Percentiles rank a stretch among this genome's conserved stretches.
Evolutionary conservation across 2,329 filamentous ascomycete genomes (phyloP).

Genomic region (Cadophora gregata): DNA sequence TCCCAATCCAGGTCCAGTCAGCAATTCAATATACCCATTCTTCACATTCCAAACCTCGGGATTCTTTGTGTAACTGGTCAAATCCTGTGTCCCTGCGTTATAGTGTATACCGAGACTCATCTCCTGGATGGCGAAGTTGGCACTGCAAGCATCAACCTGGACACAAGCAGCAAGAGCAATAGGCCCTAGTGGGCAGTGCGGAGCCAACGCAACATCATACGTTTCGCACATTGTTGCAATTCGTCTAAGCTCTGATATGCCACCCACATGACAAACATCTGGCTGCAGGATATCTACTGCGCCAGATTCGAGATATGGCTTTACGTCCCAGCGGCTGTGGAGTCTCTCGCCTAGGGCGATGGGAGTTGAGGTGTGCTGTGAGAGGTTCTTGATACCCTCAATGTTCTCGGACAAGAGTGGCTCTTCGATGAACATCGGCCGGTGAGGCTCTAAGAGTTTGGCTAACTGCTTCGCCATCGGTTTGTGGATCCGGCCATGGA

Average conservation of each 20-base stretch:
- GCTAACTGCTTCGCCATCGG: slow-evolving; percentile 84
- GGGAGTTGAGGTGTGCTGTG: slow-evolving; percentile 62
- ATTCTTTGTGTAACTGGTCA: slow-evolving; percentile 70
- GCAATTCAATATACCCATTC: slow-evolving; percentile 67
- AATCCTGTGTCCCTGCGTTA: slow-evolving; percentile 69
- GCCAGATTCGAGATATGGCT: slow-evolving; percentile 71
- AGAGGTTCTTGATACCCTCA: slow-evolving; percentile 61
- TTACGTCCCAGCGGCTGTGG: slow-evolving; percentile 75
- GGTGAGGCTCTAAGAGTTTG: slow-evolving; percentile 67
- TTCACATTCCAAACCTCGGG: slow-evolving; percentile 68
- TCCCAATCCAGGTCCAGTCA: slow-evolving; percentile 66
- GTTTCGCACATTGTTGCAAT: slow-evolving; percentile 76
- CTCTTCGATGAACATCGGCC: slow-evolving; percentile 79
- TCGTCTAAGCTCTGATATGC: slow-evolving; percentile 72
- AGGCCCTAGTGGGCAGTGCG: slow-evolving; percentile 75
- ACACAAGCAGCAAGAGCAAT: slow-evolving; percentile 75
- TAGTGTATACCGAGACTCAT: slow-evolving; percentile 85
- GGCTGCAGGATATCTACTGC: slow-evolving; percentile 76
- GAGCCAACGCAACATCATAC: slow-evolving; percentile 75
- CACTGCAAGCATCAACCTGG: slow-evolving; percentile 65
- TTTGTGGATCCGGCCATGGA: slow-evolving; percentile 78
- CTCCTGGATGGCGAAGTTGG: slow-evolving; percentile 76
- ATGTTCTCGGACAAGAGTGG: slow-evolving; percentile 67
- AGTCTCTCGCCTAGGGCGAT: slow-evolving; percentile 77
- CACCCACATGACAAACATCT: slow-evolving; percentile 74